Conservation (phyloP, 2,329 filamentous ascomycete genomes). For the Trichoderma sp. region DNA sequence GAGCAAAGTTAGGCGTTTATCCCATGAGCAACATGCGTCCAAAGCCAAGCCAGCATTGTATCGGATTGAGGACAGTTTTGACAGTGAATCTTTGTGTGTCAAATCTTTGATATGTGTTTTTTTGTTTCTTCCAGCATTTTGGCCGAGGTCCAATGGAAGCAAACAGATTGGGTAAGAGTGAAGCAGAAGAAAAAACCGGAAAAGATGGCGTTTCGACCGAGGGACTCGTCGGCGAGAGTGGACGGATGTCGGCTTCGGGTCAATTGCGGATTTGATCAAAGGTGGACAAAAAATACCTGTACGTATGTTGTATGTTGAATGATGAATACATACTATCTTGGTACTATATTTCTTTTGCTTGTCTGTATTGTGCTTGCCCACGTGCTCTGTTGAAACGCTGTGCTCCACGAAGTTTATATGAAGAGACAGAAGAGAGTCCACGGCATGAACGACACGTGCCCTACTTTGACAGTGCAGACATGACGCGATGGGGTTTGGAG, state of each 20-base stretch:
- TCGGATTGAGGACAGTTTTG: neutral
- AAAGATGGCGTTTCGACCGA: neutral
- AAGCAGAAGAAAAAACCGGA: neutral
- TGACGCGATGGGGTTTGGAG: neutral
- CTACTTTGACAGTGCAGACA: neutral
- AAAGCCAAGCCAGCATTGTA: neutral
- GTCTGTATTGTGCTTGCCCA: neutral
- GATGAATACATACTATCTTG: neutral
- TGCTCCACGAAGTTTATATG: neutral
- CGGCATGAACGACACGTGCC: neutral
- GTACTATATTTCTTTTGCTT: neutral
- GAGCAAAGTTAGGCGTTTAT: neutral
- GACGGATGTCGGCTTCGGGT: neutral
- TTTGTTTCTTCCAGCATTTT: neutral
- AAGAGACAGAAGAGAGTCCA: neutral
- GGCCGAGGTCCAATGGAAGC: neutral
- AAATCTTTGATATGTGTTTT: constrained; percentile 15
- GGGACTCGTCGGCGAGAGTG: neutral
- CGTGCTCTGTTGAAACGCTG: neutral
- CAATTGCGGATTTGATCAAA: neutral
- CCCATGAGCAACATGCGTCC: neutral
- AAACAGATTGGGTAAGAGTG: constrained; percentile 15
- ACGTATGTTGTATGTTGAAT: neutral
- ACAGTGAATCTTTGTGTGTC: neutral
- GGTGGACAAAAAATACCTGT: neutral